A percentile compares a stretch with the other conserved stretches of the same genome.
These are phyloP conservation scores for Penicillium sp. DNA, from an alignment of 2,329 filamentous ascomycete species.

Conservation along the genomic window DNA sequence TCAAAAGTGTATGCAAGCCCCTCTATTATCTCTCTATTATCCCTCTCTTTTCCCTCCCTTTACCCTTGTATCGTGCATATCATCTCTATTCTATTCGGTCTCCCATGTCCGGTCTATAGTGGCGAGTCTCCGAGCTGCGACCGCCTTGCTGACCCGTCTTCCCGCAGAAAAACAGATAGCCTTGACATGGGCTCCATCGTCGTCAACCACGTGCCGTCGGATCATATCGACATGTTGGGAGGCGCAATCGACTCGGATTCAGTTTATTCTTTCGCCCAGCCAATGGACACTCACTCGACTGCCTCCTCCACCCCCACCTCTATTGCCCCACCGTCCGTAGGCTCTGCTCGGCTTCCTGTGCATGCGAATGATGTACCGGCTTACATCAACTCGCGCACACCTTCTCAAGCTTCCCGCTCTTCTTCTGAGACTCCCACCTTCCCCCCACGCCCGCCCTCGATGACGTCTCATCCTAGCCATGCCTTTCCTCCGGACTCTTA, in stretches of 20 bases:
- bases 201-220: constrained; percentile 68
- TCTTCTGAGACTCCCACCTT: constrained; percentile 21
- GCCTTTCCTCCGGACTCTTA: constrained; percentile 21
- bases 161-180: constrained; percentile 30
- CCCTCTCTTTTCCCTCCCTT: background rate
- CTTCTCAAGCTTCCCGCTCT: constrained; percentile 21
- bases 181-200: constrained; percentile 58
- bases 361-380: constrained; percentile 34
- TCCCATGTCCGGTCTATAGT: background rate
- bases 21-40: no score
- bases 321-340: constrained; percentile 36
- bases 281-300: constrained; percentile 15
- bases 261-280: constrained; percentile 25
- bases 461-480: constrained; percentile 47
- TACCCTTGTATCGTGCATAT: background rate
- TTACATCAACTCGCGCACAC: constrained; percentile 30
- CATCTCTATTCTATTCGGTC: background rate
- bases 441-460: constrained; percentile 40
- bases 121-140: background rate
- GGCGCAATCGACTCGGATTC: constrained; percentile 43
- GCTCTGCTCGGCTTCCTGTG: constrained; percentile 30
- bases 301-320: constrained; percentile 34
- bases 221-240: constrained; percentile 65
- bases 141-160: constrained; percentile 11
- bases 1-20: constrained; percentile 2